Evolutionary conservation across 1,139 yeast species (phyloP).

Genomic region (Pichia sp.): DNA sequence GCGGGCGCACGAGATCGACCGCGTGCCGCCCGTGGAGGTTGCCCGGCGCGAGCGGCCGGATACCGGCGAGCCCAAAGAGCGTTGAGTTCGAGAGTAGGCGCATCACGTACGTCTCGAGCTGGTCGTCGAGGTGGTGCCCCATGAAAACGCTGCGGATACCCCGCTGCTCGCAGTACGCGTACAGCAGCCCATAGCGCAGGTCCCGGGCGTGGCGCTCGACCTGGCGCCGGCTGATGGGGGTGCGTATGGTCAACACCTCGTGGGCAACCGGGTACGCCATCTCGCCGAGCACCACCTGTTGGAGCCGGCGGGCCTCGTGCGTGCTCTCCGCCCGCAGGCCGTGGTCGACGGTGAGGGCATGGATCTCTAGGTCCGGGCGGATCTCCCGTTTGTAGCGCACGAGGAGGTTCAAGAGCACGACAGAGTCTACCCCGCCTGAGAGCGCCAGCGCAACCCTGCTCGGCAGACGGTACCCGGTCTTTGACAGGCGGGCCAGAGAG

Average conservation of each 20-base stretch:
- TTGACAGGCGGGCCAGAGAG: neutral
- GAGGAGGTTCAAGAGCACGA: constrained; percentile 54
- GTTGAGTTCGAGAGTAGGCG: constrained; percentile 54
- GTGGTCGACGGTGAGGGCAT: constrained; percentile 30
- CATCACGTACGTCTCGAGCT: constrained; percentile 62
- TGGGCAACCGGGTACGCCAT: constrained; percentile 48
- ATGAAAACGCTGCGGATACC: constrained; percentile 39
- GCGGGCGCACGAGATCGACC: constrained; percentile 44
- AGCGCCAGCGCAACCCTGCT: constrained; percentile 42
- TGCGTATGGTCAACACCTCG: constrained; percentile 34
- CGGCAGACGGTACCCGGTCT: constrained; percentile 3
- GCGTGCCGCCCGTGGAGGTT: constrained; percentile 2
- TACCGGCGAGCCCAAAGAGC: constrained; percentile 53
- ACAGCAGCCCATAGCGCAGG: constrained; percentile 46
- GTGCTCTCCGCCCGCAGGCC: constrained; percentile 24
- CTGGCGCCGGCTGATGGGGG: constrained; percentile 20
- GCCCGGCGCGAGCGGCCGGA: constrained; percentile 27
- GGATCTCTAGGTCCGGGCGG: constrained; percentile 18
- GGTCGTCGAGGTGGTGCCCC: constrained; percentile 73
- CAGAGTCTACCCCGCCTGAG: constrained; percentile 82
- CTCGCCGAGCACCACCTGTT: constrained; percentile 41
- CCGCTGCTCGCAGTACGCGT: constrained; percentile 34
- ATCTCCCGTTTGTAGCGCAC: constrained; percentile 30
- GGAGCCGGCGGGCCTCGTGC: constrained; percentile 28
- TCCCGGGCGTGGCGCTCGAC: constrained; percentile 54